Conservation (phyloP, 148 eudicot species). For the Chenopodium suecicum region DNA sequence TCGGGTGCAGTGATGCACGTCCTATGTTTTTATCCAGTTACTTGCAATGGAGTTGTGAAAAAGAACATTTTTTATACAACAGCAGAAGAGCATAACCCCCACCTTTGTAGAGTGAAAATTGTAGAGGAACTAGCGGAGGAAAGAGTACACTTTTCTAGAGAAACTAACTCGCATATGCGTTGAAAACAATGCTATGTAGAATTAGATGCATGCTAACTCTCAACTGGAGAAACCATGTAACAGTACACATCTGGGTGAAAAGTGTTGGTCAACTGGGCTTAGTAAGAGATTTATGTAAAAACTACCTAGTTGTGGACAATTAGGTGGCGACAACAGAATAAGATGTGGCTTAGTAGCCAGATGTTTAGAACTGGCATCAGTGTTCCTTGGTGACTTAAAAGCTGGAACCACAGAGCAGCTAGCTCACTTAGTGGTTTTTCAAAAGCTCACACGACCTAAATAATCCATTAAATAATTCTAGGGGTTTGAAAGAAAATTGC, state of each 20-base stretch:
- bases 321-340: not conserved
- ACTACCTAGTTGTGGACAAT: not conserved
- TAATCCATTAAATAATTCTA: not conserved
- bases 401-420: not conserved
- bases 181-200: not conserved
- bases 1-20: not conserved
- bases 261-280: not conserved
- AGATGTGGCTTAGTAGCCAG: not conserved
- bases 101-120: not conserved
- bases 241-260: not conserved
- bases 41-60: not conserved
- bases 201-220: not conserved
- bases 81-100: not conserved
- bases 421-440: not conserved
- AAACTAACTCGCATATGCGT: not conserved
- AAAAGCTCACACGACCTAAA: not conserved
- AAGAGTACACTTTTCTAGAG: not conserved
- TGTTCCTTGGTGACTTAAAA: not conserved
- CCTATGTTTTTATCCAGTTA: not conserved
- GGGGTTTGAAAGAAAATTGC: not conserved
- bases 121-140: not conserved
- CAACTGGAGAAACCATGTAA: not conserved
- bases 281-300: not conserved
- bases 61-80: not conserved
- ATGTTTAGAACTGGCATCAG: not conserved